These are phyloP conservation scores for Umbelopsis isabellina DNA, from an alignment of 192 early-diverging fungal species.

Conservation along the genomic window DNA sequence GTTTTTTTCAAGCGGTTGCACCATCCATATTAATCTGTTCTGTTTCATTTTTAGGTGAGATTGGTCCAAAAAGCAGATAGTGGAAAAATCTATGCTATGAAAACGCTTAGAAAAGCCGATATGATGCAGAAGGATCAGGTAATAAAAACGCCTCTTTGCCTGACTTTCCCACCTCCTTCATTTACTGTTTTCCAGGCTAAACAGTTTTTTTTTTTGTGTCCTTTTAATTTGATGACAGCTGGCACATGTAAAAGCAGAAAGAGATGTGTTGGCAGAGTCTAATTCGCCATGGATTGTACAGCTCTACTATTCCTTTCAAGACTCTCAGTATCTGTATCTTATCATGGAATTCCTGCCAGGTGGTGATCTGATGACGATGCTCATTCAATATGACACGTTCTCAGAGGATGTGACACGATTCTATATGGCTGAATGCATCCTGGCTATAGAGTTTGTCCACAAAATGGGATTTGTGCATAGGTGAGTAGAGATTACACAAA, in stretches of 20 bases:
- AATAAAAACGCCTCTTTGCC: neutral
- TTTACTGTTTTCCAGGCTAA: neutral
- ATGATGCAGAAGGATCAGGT: conserved; percentile 99
- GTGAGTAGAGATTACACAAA: conserved; percentile 37
- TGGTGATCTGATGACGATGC: conserved; percentile 99
- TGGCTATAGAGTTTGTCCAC: conserved; percentile 93
- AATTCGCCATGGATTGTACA: conserved; percentile 98
- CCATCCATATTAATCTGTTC: no score
- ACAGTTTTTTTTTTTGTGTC: neutral
- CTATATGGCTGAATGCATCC: conserved; percentile 96
- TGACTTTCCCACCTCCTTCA: no score
- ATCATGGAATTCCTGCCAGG: conserved; percentile 99
- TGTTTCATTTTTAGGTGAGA: conserved; percentile 64
- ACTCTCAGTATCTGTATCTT: conserved; percentile 89
- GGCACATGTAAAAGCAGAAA: conserved; percentile 97
- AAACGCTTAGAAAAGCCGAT: conserved; percentile 92
- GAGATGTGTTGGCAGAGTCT: conserved; percentile 96
- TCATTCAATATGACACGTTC: conserved; percentile 98
- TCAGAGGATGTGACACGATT: conserved; percentile 98
- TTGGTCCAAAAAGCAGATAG: conserved; percentile 95
- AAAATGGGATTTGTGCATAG: conserved; percentile 93
- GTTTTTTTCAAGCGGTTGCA: no score
- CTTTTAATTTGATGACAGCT: conserved; percentile 50
- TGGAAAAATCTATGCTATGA: conserved; percentile 99
- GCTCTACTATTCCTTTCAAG: conserved; percentile 98